Conservation (phyloP, 2,329 filamentous ascomycete species). For the Fusarium sp. region DNA sequence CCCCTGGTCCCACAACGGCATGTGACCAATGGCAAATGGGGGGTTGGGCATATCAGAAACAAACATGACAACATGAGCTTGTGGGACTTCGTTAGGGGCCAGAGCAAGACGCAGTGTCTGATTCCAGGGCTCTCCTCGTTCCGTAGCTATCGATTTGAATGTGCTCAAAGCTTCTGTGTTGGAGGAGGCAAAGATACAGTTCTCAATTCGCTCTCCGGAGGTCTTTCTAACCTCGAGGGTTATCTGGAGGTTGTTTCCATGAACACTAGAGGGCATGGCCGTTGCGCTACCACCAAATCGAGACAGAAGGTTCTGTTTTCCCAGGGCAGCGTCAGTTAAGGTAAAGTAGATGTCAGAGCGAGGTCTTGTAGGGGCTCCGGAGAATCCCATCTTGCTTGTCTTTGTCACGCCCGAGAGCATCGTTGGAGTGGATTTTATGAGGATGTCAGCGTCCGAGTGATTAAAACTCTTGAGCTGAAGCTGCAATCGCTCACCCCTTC, state of each 20-base stretch:
- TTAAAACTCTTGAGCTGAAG: constrained; percentile 83
- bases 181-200: constrained; percentile 87
- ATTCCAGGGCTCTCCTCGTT: constrained; percentile 85
- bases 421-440: constrained; percentile 89
- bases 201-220: constrained; percentile 83
- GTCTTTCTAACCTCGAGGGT: constrained; percentile 87
- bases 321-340: constrained; percentile 79
- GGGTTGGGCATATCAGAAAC: constrained; percentile 86
- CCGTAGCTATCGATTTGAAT: constrained; percentile 86
- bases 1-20: constrained; percentile 92
- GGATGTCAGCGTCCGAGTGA: constrained; percentile 77
- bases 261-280: constrained; percentile 68
- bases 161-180: constrained; percentile 82
- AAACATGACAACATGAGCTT: constrained; percentile 88
- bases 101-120: constrained; percentile 87
- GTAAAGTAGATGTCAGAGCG: constrained; percentile 97
- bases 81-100: constrained; percentile 80
- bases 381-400: constrained; percentile 92
- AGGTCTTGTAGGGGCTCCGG: constrained; percentile 86
- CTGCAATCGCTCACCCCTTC: constrained; percentile 79
- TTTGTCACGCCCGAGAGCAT: constrained; percentile 82
- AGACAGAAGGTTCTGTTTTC: constrained; percentile 76
- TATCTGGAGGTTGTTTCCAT: constrained; percentile 82
- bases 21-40: constrained; percentile 90
- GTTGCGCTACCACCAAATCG: constrained; percentile 78